phyloP scores from a whole-genome alignment of 306 rosid genomes.

The Abrus pulchellus region DNA sequence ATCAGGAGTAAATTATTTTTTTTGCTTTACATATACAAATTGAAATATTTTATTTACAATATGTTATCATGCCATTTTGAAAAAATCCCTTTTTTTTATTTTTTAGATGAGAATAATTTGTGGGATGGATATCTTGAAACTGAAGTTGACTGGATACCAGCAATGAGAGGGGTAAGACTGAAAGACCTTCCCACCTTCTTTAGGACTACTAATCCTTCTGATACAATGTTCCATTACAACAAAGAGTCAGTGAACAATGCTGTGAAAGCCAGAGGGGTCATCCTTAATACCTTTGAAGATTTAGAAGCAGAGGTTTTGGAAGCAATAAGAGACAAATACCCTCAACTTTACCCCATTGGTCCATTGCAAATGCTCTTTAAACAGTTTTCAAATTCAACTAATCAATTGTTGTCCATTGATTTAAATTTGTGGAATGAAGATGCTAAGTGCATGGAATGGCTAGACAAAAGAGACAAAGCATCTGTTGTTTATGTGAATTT shows the following conservation, averaged over 20 bases:
- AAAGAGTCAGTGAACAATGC: constrained; percentile 33
- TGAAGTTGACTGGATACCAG: constrained; percentile 55
- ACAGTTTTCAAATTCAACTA: constrained; percentile 17
- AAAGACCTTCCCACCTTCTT: constrained; percentile 52
- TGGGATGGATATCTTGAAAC: constrained; percentile 48
- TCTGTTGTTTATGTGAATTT: constrained; percentile 56
- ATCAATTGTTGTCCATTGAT: constrained; percentile 37
- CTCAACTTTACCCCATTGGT: constrained; percentile 51
- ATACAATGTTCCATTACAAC: constrained; percentile 54
- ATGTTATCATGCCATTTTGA: too few relatives aligned
- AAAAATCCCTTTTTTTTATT: neutral
- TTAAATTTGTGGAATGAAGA: constrained; percentile 52
- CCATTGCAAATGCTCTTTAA: constrained; percentile 48
- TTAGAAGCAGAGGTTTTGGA: constrained; percentile 52
- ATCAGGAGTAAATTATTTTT: too few relatives aligned
- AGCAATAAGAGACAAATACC: constrained; percentile 44
- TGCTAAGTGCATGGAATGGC: constrained; percentile 44
- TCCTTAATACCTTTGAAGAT: constrained; percentile 53
- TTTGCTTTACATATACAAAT: too few relatives aligned
- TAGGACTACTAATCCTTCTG: constrained; percentile 46
- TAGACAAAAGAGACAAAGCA: constrained; percentile 41
- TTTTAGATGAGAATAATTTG: constrained; percentile 48
- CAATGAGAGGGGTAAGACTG: constrained; percentile 48
- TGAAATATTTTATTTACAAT: too few relatives aligned
- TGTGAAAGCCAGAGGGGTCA: constrained; percentile 45